Evolutionary conservation across 2,329 filamentous ascomycete genomes (phyloP).

Genomic region (Nothophoma quercina): DNA sequence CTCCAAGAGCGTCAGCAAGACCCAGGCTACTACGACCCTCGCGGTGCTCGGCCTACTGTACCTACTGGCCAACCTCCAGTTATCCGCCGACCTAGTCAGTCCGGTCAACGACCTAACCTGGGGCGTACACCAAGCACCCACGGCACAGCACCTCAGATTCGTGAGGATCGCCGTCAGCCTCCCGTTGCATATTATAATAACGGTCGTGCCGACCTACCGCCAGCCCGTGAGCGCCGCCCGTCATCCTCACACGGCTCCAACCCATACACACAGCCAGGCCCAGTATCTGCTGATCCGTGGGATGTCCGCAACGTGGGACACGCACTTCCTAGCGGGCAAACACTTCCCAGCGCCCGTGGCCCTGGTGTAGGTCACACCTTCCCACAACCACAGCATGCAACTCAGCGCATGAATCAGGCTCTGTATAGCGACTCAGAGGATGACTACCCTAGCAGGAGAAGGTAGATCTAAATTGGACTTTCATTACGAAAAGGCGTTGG

Average conservation of each 20-base stretch:
- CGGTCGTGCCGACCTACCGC: not conserved
- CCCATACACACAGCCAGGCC: constrained; percentile 18
- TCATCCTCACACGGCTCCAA: constrained; percentile 9
- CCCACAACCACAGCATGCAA: constrained; percentile 27
- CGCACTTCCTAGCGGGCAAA: constrained; percentile 28
- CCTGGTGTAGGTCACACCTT: constrained; percentile 7
- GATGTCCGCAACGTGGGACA: constrained; percentile 30
- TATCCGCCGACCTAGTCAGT: not conserved
- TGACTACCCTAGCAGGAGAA: not conserved
- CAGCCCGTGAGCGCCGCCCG: not conserved
- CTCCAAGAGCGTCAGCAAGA: constrained; percentile 35
- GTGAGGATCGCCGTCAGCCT: not conserved
- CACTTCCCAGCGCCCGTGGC: constrained; percentile 26
- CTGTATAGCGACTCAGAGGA: constrained; percentile 21
- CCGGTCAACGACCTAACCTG: not conserved
- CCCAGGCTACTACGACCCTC: constrained; percentile 34
- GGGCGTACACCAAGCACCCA: not conserved
- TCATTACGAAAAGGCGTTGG: no score
- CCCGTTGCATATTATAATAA: not conserved
- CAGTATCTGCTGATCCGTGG: constrained; percentile 28
- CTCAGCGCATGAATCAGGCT: constrained; percentile 22
- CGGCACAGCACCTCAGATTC: not conserved
- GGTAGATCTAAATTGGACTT: no score
- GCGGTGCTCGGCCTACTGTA: constrained; percentile 21
- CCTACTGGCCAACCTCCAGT: constrained; percentile 4